phyloP scores from a whole-genome alignment of 106 monocot species.

The Platanthera guangdongensis region DNA sequence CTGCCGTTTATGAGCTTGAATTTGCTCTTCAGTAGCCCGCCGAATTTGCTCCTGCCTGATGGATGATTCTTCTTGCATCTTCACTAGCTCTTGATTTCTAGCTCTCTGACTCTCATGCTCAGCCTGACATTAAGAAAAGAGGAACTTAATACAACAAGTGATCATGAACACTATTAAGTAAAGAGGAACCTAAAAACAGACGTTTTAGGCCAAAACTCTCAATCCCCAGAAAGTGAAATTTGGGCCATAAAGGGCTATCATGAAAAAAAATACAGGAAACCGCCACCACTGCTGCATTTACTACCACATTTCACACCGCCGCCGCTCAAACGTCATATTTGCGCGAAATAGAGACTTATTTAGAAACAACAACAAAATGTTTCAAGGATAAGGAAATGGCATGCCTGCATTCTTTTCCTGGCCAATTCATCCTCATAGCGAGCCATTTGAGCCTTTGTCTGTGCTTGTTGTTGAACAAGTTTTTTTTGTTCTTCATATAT shows the following conservation, averaged over 20 bases:
- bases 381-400: not conserved
- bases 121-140: constrained; percentile 34
- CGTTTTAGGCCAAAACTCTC: no score
- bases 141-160: not conserved
- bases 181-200: no score
- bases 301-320: no score
- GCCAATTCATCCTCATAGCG: constrained; percentile 90
- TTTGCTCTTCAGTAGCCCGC: constrained; percentile 83
- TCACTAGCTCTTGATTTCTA: constrained; percentile 94
- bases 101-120: constrained; percentile 88
- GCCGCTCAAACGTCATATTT: no score
- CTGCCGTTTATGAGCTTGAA: constrained; percentile 77
- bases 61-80: constrained; percentile 95
- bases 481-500: constrained; percentile 92
- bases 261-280: no score
- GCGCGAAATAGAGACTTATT: not conserved
- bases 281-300: no score
- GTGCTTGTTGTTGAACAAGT: constrained; percentile 76
- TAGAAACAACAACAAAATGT: not conserved
- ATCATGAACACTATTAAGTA: no score
- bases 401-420: constrained; percentile 91
- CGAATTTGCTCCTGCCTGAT: constrained; percentile 78
- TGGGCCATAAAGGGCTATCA: no score
- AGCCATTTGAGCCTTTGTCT: constrained; percentile 88
- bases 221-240: no score